Evolutionary conservation across 176 grass and related monocot species (phyloP).

Genomic region (Oryza punctata): DNA sequence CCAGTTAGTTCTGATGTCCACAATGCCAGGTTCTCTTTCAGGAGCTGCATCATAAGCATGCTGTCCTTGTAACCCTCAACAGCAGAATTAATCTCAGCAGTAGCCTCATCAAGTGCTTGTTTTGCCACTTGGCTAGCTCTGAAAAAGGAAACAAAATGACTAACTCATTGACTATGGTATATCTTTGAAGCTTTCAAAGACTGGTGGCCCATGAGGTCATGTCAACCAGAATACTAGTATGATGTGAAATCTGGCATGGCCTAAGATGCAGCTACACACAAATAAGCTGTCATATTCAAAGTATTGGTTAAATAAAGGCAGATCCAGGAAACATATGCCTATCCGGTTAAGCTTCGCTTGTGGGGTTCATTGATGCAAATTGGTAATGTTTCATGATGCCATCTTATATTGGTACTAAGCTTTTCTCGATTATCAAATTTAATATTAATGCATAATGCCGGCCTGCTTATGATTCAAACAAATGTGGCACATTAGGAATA

Average conservation of each 20-base stretch:
- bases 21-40: conserved; percentile 71
- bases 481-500: background rate
- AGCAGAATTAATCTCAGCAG: conserved; percentile 55
- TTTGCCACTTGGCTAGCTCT: conserved; percentile 79
- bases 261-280: background rate
- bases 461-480: background rate
- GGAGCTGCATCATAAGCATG: conserved; percentile 67
- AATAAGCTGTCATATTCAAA: background rate
- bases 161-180: conserved; percentile 12
- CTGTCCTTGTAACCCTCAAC: conserved; percentile 61
- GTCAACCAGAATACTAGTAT: conserved; percentile 19
- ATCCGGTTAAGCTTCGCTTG: background rate
- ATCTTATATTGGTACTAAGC: background rate
- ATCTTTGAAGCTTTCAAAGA: background rate
- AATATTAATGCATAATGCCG: conserved; percentile 10
- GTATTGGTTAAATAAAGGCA: background rate
- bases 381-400: background rate
- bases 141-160: conserved; percentile 7
- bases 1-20: conserved; percentile 55
- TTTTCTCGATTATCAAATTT: background rate
- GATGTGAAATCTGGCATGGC: background rate
- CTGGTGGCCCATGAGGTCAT: background rate
- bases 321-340: background rate
- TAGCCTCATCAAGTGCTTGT: conserved; percentile 83
- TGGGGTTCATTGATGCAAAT: background rate